Percentiles rank a stretch among this genome's conserved stretches.
These are phyloP conservation scores for Oenanthe sinensis DNA, from an alignment of 129 eudicot species.

Conservation along the genomic window DNA sequence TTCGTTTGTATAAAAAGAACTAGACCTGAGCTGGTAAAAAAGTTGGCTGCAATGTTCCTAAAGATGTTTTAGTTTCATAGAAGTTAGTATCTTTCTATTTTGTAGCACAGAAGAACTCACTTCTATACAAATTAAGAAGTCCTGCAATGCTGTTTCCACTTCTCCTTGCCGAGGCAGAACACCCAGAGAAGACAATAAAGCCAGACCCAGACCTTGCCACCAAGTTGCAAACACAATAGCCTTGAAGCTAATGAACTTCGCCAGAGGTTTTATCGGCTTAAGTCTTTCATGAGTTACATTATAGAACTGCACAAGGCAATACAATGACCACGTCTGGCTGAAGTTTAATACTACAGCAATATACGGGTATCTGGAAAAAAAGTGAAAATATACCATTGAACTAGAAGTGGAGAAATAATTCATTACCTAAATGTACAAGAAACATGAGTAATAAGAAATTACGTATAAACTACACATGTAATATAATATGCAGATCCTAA, in stretches of 20 bases:
- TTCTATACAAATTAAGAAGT: slow-evolving; percentile 82
- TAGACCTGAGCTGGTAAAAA: not conserved
- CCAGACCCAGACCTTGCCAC: slow-evolving; percentile 99
- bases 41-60: not conserved
- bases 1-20: not conserved
- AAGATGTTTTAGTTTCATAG: not conserved
- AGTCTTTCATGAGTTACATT: slow-evolving; percentile 73
- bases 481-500: not conserved
- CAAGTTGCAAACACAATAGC: slow-evolving; percentile 98
- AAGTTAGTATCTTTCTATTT: not conserved
- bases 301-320: slow-evolving; percentile 92
- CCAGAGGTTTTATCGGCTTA: slow-evolving; percentile 72
- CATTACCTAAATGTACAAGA: not conserved
- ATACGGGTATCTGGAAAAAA: slow-evolving; percentile 74
- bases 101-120: slow-evolving; percentile 29
- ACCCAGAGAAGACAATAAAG: slow-evolving; percentile 50
- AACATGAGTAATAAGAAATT: not conserved
- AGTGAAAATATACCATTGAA: not conserved
- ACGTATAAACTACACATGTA: not conserved
- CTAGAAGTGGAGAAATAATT: not conserved
- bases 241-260: slow-evolving; percentile 91
- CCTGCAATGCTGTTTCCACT: slow-evolving; percentile 75
- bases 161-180: slow-evolving; percentile 56
- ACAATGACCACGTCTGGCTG: slow-evolving; percentile 98
- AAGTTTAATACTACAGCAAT: slow-evolving; percentile 71